Base-by-base conservation (phyloP, 2,329 filamentous ascomycete genomes). In the Proliferodiscus dingleyae region DNA sequence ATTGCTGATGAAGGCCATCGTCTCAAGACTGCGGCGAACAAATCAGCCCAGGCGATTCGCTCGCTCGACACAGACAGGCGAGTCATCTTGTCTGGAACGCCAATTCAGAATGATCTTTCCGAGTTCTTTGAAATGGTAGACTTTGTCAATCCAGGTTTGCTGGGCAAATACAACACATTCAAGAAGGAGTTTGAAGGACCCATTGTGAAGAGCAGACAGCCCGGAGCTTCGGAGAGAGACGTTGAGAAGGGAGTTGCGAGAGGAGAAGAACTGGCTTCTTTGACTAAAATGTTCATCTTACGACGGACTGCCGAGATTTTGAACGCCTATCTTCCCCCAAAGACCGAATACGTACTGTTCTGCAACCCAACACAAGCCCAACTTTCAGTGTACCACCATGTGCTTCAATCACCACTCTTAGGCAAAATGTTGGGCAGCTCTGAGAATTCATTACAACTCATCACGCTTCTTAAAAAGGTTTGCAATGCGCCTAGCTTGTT, bases 1-100 rank as follows among this genome's bases (percentile, higher is more conserved):
- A 90, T 98, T 57, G 95, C 97, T 44, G 91, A 98, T 57, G 93
- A 98, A 67, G 93, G 93, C 0, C 93, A 98, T 64, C 85, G 93
- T 1, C 83, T 98, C 72, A 98, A 98, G 71, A 98, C 97, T 51
- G 85, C 95, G 54, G 89, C 96, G 41, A 94, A 91, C 33, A 87
- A 89, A 51, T 75, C 97, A 0, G 95, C 96, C 50, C 85, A 89
- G 42, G 89, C 91, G 0, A 97, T 95, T 30, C 78, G 90, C 41
- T 74, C 96, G 0, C 75, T 98, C 1, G 95, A 97, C 28, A 97
- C 93, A 0, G 41, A 50, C 3, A 56, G 53, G 36, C 41, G 59
- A 45, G 52, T 65, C 40, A 60, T 65, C 26, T 42, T 65, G n/a
- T 62, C 61, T n/a, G 93, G 93, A 8, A 98, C 93, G 0, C 93